Evolutionary conservation across 805 yeast species (phyloP).

Genomic region (Monosporozyma servazzii): DNA sequence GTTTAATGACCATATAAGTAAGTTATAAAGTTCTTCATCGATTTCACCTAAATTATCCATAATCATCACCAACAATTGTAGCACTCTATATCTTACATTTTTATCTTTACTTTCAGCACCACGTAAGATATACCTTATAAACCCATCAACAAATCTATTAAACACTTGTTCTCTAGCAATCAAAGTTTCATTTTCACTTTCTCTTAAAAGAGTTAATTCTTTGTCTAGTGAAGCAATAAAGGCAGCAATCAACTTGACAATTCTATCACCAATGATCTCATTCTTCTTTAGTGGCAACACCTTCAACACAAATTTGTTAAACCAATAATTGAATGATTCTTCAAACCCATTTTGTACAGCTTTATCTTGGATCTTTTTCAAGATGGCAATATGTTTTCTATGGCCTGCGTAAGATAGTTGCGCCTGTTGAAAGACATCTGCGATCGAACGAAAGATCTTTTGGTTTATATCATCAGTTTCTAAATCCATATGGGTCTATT

Average conservation of each 20-base stretch:
- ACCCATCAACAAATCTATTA: constrained; percentile 45
- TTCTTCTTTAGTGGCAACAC: constrained; percentile 59
- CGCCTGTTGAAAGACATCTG: constrained; percentile 70
- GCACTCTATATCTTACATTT: constrained; percentile 69
- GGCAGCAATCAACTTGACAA: constrained; percentile 56
- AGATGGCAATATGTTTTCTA: constrained; percentile 55
- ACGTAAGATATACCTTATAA: constrained; percentile 59
- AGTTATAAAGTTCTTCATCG: constrained; percentile 60
- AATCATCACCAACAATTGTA: constrained; percentile 62
- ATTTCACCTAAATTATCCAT: constrained; percentile 68
- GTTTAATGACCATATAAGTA: constrained; percentile 49
- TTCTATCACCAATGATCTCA: constrained; percentile 64
- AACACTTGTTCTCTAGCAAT: constrained; percentile 33
- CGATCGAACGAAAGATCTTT: constrained; percentile 40
- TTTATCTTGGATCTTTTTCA: constrained; percentile 49
- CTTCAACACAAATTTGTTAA: constrained; percentile 54
- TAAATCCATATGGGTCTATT: not conserved
- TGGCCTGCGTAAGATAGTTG: constrained; percentile 70
- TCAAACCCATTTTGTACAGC: constrained; percentile 45
- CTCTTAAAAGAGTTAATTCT: constrained; percentile 14
- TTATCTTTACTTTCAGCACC: constrained; percentile 73
- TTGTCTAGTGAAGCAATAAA: constrained; percentile 43
- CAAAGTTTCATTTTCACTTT: constrained; percentile 22
- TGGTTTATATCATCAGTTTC: constrained; percentile 17
- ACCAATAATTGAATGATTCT: constrained; percentile 49